Base-by-base conservation (phyloP, 1,284 basidiomycete species). In the Ganoderma lingzhi region DNA sequence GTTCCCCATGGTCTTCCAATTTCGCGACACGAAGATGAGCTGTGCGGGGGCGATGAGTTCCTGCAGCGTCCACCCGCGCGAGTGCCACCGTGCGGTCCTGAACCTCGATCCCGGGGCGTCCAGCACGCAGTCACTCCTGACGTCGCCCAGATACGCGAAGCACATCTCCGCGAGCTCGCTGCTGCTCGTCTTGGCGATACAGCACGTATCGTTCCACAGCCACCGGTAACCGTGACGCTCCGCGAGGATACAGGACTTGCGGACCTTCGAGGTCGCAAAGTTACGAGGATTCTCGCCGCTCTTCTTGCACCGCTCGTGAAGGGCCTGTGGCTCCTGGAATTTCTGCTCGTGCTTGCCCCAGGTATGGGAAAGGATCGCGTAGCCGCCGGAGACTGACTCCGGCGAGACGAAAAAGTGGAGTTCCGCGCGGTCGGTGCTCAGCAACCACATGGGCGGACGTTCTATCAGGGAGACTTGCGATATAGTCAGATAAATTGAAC, bases 171-270 rank as follows among this genome's bases (percentile, higher is more conserved):
- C 23, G 23, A 63, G 62, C 19, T 63, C 62, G 12, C 32, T 51
- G 19, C 45, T 51, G 45, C 45, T 63, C 45, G 42, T 35, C 28
- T 63, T 63, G 45, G 51, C 62, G 62, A 53, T 63, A 32, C 62
- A 63, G n/a, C 62, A 63, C 2, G 45, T 63, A 15, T 63, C 62
- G 23, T 32, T 51, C 62, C 62, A 63, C 8, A 32, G 28, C 44
- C 45, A 63, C 28, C 35, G 19, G 45, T 37, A 63, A 6, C 62
- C 45, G 30, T 37, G 17, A 1, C 19, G 42, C 5, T 63, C 45
- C 15, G 62, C 62, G 15, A 53, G 44, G 17, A 39, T 51, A 15
- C 45, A 63, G 62, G n/a, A 63, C 17, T 53, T 14, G 10, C 62
- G 62, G 62, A 51, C 35, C 19, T 63, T 63, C 32, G 39, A 12